Percentiles rank a stretch among this genome's conserved stretches.
phyloP scores from a whole-genome alignment of 2,329 filamentous ascomycete genomes.

The Colletotrichum tropicicola region DNA sequence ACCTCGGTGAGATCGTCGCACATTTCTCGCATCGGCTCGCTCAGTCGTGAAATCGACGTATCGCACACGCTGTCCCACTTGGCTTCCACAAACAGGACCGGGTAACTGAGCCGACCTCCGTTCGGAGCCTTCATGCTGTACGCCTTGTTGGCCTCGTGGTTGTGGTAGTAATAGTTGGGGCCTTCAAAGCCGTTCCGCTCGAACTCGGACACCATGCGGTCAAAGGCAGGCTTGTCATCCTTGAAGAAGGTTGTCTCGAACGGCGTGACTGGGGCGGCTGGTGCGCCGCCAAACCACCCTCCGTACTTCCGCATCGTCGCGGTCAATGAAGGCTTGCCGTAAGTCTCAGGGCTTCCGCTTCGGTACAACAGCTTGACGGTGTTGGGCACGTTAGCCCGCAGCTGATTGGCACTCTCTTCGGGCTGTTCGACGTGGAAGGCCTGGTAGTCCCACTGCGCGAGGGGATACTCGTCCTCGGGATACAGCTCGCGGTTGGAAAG shows the following conservation, averaged over 20 bases:
- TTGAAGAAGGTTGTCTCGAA: background rate
- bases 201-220: constrained; percentile 83
- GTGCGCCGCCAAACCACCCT: constrained; percentile 31
- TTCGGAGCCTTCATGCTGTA: constrained; percentile 41
- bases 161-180: constrained; percentile 43
- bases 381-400: constrained; percentile 30
- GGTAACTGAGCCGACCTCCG: constrained; percentile 45
- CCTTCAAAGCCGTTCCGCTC: constrained; percentile 85
- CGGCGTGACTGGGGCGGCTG: constrained; percentile 4
- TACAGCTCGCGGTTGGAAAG: constrained; percentile 53
- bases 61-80: constrained; percentile 48
- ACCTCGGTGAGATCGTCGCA: constrained; percentile 49
- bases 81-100: constrained; percentile 44
- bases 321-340: constrained; percentile 14
- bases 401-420: constrained; percentile 33
- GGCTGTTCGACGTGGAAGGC: constrained; percentile 37
- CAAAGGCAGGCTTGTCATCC: constrained; percentile 56
- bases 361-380: constrained; percentile 28
- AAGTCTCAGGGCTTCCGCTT: background rate
- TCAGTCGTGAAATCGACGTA: constrained; percentile 41
- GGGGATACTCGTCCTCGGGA: constrained; percentile 49
- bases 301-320: constrained; percentile 20
- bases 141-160: constrained; percentile 50
- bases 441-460: constrained; percentile 42
- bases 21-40: constrained; percentile 42